Evolutionary conservation across 2,329 filamentous ascomycete species (phyloP), one percentile per base, ranked within the genome.

Genomic region (Albophoma yamanashiensis): DNA sequence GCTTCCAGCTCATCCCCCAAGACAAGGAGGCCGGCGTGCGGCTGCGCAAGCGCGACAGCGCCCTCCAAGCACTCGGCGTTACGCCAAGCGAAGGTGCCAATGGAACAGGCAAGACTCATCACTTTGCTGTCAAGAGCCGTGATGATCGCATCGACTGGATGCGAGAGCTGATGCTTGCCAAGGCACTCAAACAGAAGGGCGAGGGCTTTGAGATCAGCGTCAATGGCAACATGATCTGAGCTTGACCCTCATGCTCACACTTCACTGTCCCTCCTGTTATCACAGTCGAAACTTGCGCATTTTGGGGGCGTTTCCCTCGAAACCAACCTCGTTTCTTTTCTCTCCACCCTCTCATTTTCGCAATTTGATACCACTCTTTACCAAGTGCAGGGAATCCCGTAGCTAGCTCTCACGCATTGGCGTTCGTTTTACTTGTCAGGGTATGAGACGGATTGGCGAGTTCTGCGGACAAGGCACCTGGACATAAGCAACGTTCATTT

Each of bases 111-210:
- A 97, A 96, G 81, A 89, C 90, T 53, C 93, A 97, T 70, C 91
- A 97, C 72, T 97, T 97, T 71, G 91, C 93, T 0, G 93, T 97
- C 66, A 89, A 88, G 75, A 85, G 81, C 67, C 84, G 92, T 17
- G 91, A 97, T 70, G 90, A 97, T 71, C 84, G 93, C 63, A 97
- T 97, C 68, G 93, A 97, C 72, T 99, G 94, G 94, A 95, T 95
- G 91, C 82, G 91, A 59, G 91, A 95, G 80, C 78, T 95, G 62
- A 95, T 95, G 91, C 84, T 95, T 55, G 91, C 91, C 59, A 94
- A 94, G 78, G 91, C 91, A 22, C 78, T 91, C 71, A 89, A 87
- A 78, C 88, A 91, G 75, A 94, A 92, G 81, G 86, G 84, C 55
- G 87, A 91, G 67, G 91, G 91, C 22, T 93, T 89, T 67, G 89